Base-by-base conservation (phyloP, 2,329 filamentous ascomycete genomes). In the Plenodomus lindquistii region DNA sequence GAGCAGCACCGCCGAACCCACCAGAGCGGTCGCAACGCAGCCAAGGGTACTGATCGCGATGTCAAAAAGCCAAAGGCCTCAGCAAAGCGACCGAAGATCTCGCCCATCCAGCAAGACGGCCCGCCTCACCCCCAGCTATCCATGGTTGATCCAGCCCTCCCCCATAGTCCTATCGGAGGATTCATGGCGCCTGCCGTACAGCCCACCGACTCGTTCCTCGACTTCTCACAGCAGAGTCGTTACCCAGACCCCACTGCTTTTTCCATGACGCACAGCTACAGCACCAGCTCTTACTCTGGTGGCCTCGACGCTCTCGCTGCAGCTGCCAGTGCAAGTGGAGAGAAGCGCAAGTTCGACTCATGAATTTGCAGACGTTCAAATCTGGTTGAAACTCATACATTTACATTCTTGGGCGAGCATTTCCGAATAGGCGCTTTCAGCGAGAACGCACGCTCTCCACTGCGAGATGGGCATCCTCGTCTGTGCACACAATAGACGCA, bases 1-100 rank as follows among this genome's bases (percentile, higher is more conserved):
- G 90, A 91, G 78, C 88, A 91, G 74, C 88, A 92, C 64, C 80
- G 89, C 22, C 83, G 89, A 62, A 91, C 88, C 0, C 88, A 92
- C 70, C 86, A 83, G 54, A 78, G 73, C 52, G 77, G 77, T 4
- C 76, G 77, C 43, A 75, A 72, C 40, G 66, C 73, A 1, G 50
- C 58, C 19, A 73, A 73, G 46, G 54, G 52, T 38, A 54, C 40
- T 21, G 70, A 73, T 8, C 62, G 66, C 29, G 66, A 69, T n/a
- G 57, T 67, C 18, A 73, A 74, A 42, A 73, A 70, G 48, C 55
- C 63, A n/a, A 73, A 71, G 52, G 52, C 56, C 27, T 67, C 65
- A 44, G 55, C 59, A 3, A 68, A 67, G 49, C 60, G 67, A n/a
- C 67, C 70, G 9, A 70, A 62, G 46, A 63, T 65, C 3, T 57